phyloP scores from a whole-genome alignment of 805 yeast genomes.

The Metschnikowia drakensbergensis region DNA sequence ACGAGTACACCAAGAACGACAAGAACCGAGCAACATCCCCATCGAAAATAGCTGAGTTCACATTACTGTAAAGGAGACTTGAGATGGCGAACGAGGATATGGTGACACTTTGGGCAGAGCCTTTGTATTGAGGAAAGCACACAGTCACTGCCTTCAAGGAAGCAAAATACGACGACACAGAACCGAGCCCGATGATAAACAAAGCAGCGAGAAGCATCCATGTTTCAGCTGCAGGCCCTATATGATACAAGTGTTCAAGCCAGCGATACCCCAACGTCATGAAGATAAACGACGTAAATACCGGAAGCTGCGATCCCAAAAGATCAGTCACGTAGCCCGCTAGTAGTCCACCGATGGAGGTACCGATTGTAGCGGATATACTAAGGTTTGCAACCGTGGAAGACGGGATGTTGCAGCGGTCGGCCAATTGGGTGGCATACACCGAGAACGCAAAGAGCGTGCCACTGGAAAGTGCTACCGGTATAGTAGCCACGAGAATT shows the following conservation, averaged over 20 bases:
- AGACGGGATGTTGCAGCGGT: conserved; percentile 26
- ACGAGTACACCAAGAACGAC: conserved; percentile 20
- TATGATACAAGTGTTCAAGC: conserved; percentile 22
- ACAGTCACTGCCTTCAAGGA: conserved; percentile 33
- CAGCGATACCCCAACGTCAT: conserved; percentile 27
- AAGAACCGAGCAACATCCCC: conserved; percentile 25
- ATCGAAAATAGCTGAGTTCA: conserved; percentile 20
- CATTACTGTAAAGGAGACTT: conserved; percentile 24
- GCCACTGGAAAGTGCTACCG: conserved; percentile 33
- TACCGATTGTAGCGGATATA: conserved; percentile 30
- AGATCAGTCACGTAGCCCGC: conserved; percentile 32
- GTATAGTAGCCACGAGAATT: conserved; percentile 24
- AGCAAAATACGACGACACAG: conserved; percentile 33
- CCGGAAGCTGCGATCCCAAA: conserved; percentile 34
- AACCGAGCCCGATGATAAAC: conserved; percentile 32
- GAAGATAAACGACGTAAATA: conserved; percentile 24
- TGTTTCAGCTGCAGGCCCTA: conserved; percentile 18
- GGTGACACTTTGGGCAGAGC: conserved; percentile 35
- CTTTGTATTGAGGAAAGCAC: conserved; percentile 29
- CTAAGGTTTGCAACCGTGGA: conserved; percentile 30
- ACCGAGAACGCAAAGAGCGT: conserved; percentile 34
- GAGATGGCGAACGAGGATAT: conserved; percentile 38
- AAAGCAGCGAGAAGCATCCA: conserved; percentile 22
- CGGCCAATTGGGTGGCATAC: conserved; percentile 31
- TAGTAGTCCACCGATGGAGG: conserved; percentile 31